phyloP scores from a whole-genome alignment of 768 basidiomycete species.

The Auriscalpium microsporum region DNA sequence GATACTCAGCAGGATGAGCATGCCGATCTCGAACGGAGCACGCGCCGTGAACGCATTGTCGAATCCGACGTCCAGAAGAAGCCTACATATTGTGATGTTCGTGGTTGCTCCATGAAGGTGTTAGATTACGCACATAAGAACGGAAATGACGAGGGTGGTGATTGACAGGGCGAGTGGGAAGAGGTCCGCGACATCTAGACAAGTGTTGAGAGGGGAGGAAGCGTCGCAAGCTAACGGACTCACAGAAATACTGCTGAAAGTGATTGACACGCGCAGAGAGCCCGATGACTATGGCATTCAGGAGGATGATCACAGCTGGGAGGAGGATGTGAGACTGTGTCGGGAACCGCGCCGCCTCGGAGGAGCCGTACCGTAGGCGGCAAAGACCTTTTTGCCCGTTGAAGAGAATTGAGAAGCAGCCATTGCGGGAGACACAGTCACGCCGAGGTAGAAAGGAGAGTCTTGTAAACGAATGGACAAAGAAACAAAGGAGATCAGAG shows the following conservation, averaged over 20 bases:
- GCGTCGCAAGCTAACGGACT: constrained; percentile 15
- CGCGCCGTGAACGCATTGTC: constrained; percentile 36
- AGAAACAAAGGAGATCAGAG: not conserved
- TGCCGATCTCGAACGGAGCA: constrained; percentile 39
- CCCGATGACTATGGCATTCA: constrained; percentile 43
- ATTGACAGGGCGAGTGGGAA: constrained; percentile 56
- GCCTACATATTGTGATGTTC: constrained; percentile 20
- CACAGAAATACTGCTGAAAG: constrained; percentile 56
- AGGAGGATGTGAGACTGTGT: not conserved
- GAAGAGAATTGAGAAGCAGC: not conserved
- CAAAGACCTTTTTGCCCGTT: constrained; percentile 1
- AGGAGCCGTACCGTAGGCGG: not conserved
- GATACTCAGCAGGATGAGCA: constrained; percentile 37
- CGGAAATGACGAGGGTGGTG: constrained; percentile 36
- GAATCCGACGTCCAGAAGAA: constrained; percentile 34
- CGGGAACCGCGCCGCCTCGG: not conserved
- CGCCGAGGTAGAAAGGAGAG: not conserved
- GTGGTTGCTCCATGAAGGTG: too few species aligned
- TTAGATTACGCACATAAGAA: constrained; percentile 29
- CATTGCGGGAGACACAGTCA: not conserved
- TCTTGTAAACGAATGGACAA: not conserved
- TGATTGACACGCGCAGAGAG: constrained; percentile 45
- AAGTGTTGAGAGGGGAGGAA: not conserved
- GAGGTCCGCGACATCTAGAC: constrained; percentile 45
- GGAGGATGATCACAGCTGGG: constrained; percentile 35